A percentile compares a stretch with the other conserved stretches of the same genome.
Conservation (phyloP, 1,284 basidiomycete genomes). For the Tetrapyrgos nigripes region DNA sequence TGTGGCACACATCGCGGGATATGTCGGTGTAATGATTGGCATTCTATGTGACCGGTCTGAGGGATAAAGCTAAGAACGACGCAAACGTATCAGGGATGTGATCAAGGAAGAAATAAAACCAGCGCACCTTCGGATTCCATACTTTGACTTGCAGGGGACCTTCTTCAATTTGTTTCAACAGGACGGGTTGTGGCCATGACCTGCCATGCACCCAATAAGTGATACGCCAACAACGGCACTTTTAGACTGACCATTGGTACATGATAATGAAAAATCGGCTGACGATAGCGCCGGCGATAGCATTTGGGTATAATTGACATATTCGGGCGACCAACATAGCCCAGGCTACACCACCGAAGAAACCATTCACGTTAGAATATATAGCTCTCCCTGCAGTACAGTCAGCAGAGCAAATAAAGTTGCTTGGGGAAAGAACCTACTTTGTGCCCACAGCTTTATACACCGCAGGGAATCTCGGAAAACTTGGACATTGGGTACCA, state of each 20-base stretch:
- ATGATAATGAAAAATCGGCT: slow-evolving; percentile 97
- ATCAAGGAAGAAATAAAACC: neutral
- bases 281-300: slow-evolving; percentile 93
- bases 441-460: slow-evolving; percentile 98
- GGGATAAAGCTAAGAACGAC: slow-evolving; percentile 77
- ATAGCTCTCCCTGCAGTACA: slow-evolving; percentile 83
- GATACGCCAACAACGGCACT: neutral
- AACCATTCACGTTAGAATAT: slow-evolving; percentile 98
- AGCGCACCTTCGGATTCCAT: slow-evolving; percentile 93
- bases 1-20: slow-evolving; percentile 99
- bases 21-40: slow-evolving; percentile 99
- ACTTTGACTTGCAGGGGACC: slow-evolving; percentile 93
- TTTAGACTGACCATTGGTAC: slow-evolving; percentile 87
- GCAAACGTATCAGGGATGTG: neutral
- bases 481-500: slow-evolving; percentile 94
- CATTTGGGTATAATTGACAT: slow-evolving; percentile 98
- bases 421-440: slow-evolving; percentile 52
- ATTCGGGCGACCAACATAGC: slow-evolving; percentile 97
- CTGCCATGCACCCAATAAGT: slow-evolving; percentile 44
- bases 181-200: slow-evolving; percentile 97
- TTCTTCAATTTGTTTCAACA: slow-evolving; percentile 96
- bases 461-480: slow-evolving; percentile 95
- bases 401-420: neutral
- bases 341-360: slow-evolving; percentile 98
- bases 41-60: slow-evolving; percentile 94